Evolutionary conservation across 2,329 filamentous ascomycete genomes (phyloP).

Genomic region (Alternaria sp.): DNA sequence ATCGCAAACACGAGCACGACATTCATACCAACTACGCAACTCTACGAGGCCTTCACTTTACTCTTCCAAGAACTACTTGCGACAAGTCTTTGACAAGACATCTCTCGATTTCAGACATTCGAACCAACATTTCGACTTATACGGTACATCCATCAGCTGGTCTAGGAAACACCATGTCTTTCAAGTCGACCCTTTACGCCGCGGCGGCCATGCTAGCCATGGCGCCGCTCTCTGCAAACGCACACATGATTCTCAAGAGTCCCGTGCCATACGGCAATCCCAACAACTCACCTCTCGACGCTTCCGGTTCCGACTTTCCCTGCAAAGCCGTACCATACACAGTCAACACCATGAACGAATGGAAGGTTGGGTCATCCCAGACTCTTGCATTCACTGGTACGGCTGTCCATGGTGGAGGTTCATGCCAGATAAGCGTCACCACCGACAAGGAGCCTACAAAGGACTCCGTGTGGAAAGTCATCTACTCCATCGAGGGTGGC

Average conservation of each 20-base stretch:
- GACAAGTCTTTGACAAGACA: conserved; percentile 9
- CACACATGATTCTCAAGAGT: conserved; percentile 76
- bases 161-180: conserved; percentile 16
- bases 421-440: conserved; percentile 84
- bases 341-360: conserved; percentile 63
- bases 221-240: conserved; percentile 62
- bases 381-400: conserved; percentile 71
- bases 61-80: neutral
- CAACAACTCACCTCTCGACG: conserved; percentile 68
- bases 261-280: conserved; percentile 68
- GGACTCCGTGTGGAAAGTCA: conserved; percentile 79
- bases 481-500: conserved; percentile 84
- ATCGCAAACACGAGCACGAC: conserved; percentile 18
- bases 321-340: conserved; percentile 68
- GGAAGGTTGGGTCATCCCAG: conserved; percentile 67
- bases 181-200: conserved; percentile 14
- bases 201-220: conserved; percentile 48
- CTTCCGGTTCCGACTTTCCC: conserved; percentile 72
- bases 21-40: conserved; percentile 5
- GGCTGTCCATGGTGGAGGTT: conserved; percentile 87
- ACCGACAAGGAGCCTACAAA: conserved; percentile 74
- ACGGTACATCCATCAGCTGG: conserved; percentile 7
- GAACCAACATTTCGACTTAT: conserved; percentile 5
- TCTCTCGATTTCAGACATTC: conserved; percentile 1
- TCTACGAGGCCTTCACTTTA: neutral